Base-by-base conservation (phyloP, 2,329 filamentous ascomycete species). In the Aureobasidium vineae region DNA sequence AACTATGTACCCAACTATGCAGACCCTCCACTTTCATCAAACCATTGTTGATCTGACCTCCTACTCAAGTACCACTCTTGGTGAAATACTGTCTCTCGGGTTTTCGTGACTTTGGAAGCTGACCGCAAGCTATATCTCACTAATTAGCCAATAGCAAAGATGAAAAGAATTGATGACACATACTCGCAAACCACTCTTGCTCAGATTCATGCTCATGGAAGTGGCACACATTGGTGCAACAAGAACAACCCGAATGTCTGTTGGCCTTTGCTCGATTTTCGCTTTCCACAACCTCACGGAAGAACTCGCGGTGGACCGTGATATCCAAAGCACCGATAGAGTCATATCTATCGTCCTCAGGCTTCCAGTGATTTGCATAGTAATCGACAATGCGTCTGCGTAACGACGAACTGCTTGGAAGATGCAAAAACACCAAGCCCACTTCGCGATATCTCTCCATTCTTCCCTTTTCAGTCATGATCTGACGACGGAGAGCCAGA, bases 111-210 rank as follows among this genome's bases (percentile, higher is more conserved):
- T 31, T 60, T 10, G 26, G 31, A 5, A 60, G 40, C 40, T 60
- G 56, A 0, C 56, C 56, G 8, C 56, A 60, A 31, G 56, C 56
- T 60, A 19, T 45, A 2, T 45, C 2, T 6, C 21, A 28, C 36
- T 4, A 5, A 3, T 59, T 1, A 59, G 40, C 28, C 23, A 45
- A 7, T 3, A 10, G 10, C 15, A 31, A n/a, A 7, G 2, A 13
- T 16, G 13, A 6, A 31, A 3, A 10, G 23, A 23, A 10, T 23
- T 4, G 15, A 41, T 41, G 6, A 19, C 26, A 40, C 63, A 8
- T 59, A 66, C 63, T 66, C 21, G 63, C 63, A 28, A 21, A 15
- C 63, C 52, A 49, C 23, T 66, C 63, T 23, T 66, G 28, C 15
- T 49, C 23, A 23, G 21, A 23, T 16, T 49, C 63, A 23, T 66